Evolutionary conservation across 2,329 filamentous ascomycete genomes (phyloP).

Genomic region (Exserohilum turcica): DNA sequence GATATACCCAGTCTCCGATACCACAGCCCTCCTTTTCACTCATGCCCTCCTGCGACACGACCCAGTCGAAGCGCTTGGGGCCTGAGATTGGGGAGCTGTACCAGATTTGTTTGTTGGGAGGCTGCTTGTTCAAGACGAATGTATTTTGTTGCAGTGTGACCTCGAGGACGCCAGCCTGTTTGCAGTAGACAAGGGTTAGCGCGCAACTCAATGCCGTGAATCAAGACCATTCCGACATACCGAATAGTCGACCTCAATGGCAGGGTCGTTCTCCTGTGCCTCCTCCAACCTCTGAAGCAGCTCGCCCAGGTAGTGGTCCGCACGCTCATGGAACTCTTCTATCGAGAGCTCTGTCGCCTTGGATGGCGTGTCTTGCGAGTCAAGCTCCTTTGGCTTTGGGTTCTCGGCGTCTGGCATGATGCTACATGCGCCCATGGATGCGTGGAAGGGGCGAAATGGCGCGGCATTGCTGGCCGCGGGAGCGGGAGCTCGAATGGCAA

Average conservation of each 20-base stretch:
- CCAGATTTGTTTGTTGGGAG: constrained; percentile 97
- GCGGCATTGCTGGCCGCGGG: constrained; percentile 13
- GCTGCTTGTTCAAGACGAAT: constrained; percentile 98
- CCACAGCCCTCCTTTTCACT: constrained; percentile 78
- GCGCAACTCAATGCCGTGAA: background rate
- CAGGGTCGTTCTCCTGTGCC: constrained; percentile 72
- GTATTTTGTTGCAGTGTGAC: constrained; percentile 71
- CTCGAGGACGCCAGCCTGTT: constrained; percentile 82
- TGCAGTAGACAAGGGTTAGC: constrained; percentile 17
- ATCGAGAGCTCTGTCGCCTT: constrained; percentile 70
- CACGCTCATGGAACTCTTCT: constrained; percentile 74
- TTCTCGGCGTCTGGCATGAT: constrained; percentile 54
- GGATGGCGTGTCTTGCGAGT: constrained; percentile 46
- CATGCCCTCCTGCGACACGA: constrained; percentile 73
- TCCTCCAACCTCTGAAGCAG: constrained; percentile 69
- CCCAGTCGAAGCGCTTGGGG: constrained; percentile 93
- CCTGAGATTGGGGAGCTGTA: constrained; percentile 88
- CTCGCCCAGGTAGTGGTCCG: constrained; percentile 74
- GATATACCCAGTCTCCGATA: constrained; percentile 81
- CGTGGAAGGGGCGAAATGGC: constrained; percentile 32
- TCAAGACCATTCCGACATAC: constrained; percentile 59
- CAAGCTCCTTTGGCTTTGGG: constrained; percentile 44
- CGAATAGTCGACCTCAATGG: constrained; percentile 86
- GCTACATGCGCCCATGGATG: constrained; percentile 34
- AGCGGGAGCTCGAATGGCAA: constrained; percentile 24